These are phyloP conservation scores for Sclerotinia nivalis DNA, from an alignment of 2,329 filamentous ascomycete species.

Conservation along the genomic window DNA sequence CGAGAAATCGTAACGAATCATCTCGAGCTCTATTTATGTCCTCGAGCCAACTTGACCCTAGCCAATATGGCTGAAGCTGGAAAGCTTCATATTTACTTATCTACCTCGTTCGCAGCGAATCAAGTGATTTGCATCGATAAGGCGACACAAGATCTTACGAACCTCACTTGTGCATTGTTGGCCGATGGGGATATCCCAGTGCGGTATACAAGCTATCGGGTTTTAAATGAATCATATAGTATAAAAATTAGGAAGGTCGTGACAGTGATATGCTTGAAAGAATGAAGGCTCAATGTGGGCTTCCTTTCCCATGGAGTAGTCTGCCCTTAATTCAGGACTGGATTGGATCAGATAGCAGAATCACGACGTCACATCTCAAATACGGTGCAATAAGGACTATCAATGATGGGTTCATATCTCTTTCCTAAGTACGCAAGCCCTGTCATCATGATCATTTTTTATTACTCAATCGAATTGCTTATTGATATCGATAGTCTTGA, in stretches of 20 bases:
- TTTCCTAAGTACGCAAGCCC: not conserved
- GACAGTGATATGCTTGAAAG: not conserved
- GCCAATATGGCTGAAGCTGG: not conserved
- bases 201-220: not conserved
- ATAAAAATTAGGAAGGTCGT: not conserved
- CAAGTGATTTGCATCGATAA: conserved; percentile 15
- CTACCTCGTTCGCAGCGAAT: not conserved
- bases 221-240: not conserved
- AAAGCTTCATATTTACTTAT: not conserved
- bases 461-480: conserved; percentile 10
- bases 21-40: not conserved
- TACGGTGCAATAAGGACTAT: not conserved
- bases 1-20: not conserved
- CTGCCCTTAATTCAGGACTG: not conserved
- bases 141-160: not conserved
- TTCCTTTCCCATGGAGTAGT: not conserved
- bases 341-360: not conserved
- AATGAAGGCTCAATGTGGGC: not conserved
- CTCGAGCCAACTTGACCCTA: no score
- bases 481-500: not conserved
- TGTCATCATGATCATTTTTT: not conserved
- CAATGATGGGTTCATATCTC: not conserved
- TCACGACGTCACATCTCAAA: not conserved
- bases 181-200: not conserved
- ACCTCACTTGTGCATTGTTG: no score